These are phyloP conservation scores for Tanacetum coccineum DNA, from an alignment of 129 eudicot species.

Conservation along the genomic window DNA sequence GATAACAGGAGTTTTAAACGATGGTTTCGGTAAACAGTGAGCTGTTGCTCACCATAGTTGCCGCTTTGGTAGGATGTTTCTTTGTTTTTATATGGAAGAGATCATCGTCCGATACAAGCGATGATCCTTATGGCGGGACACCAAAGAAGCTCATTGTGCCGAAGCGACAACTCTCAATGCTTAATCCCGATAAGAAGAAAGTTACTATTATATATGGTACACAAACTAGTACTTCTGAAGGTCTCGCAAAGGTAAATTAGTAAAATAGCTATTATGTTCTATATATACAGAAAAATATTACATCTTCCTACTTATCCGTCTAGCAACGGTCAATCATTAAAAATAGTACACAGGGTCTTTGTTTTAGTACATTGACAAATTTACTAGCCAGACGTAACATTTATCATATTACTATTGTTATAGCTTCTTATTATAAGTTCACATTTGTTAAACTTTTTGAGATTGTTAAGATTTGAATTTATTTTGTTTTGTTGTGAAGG, in stretches of 20 bases:
- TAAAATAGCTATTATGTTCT: neutral
- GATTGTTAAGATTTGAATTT: neutral
- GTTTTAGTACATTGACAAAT: no score
- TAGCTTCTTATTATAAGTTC: neutral
- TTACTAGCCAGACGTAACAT: neutral
- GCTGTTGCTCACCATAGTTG: conserved; percentile 48
- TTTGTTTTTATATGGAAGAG: conserved; percentile 57
- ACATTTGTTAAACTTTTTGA: neutral
- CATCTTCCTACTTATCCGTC: no score
- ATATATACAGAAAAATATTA: neutral
- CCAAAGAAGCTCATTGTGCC: conserved; percentile 41
- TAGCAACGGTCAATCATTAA: no score
- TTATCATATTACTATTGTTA: neutral
- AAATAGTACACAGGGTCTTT: no score
- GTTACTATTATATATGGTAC: conserved; percentile 84
- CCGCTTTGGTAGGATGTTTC: conserved; percentile 59
- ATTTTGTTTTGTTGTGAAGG: conserved; percentile 35
- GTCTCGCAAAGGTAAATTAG: conserved; percentile 77
- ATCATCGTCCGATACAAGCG: conserved; percentile 48
- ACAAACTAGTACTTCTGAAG: conserved; percentile 99
- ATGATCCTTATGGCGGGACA: conserved; percentile 30
- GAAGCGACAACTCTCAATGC: conserved; percentile 36
- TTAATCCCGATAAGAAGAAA: conserved; percentile 75
- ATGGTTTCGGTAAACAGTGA: conserved; percentile 43
- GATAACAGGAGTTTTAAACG: conserved; percentile 22